These are phyloP conservation scores for Aspergillus biplanus DNA, from an alignment of 495 filamentous ascomycete genomes.

Conservation along the genomic window DNA sequence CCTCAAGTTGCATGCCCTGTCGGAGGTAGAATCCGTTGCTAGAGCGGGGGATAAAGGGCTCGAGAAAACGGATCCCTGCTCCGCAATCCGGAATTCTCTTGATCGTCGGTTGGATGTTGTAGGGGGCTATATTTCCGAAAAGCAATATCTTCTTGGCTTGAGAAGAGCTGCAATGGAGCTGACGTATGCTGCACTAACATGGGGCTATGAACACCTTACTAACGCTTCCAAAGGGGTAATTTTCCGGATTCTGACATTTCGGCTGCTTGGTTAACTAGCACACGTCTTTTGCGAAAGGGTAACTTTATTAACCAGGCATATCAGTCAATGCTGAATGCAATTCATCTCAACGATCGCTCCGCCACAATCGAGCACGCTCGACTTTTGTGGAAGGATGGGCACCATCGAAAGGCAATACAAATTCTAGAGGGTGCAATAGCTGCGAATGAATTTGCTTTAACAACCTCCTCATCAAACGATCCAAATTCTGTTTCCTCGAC, in stretches of 20 bases:
- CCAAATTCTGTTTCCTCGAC: conserved; percentile 35
- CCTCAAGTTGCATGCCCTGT: conserved; percentile 81
- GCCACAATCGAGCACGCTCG: conserved; percentile 91
- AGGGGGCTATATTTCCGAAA: conserved; percentile 84
- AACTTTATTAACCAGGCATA: conserved; percentile 83
- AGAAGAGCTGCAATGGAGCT: conserved; percentile 84
- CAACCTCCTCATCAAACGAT: conserved; percentile 50
- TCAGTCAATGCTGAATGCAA: conserved; percentile 89
- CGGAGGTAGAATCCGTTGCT: conserved; percentile 83
- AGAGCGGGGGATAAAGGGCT: conserved; percentile 38
- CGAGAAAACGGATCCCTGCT: conserved; percentile 32
- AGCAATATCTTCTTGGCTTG: conserved; percentile 91
- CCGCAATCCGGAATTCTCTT: conserved; percentile 59
- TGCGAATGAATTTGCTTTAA: conserved; percentile 65
- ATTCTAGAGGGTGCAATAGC: conserved; percentile 81
- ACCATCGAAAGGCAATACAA: conserved; percentile 94
- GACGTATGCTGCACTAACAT: conserved; percentile 34
- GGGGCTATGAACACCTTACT: conserved; percentile 9
- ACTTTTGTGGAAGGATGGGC: conserved; percentile 91
- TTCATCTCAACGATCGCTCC: conserved; percentile 77
- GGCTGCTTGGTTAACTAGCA: conserved; percentile 82
- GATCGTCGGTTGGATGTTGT: conserved; percentile 79
- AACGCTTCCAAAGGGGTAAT: conserved; percentile 36
- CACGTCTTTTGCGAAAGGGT: conserved; percentile 82
- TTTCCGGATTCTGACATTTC: conserved; percentile 72